Base-by-base conservation (phyloP, 371 early-diverging fungal genomes). In the Entomophthora muscae region DNA sequence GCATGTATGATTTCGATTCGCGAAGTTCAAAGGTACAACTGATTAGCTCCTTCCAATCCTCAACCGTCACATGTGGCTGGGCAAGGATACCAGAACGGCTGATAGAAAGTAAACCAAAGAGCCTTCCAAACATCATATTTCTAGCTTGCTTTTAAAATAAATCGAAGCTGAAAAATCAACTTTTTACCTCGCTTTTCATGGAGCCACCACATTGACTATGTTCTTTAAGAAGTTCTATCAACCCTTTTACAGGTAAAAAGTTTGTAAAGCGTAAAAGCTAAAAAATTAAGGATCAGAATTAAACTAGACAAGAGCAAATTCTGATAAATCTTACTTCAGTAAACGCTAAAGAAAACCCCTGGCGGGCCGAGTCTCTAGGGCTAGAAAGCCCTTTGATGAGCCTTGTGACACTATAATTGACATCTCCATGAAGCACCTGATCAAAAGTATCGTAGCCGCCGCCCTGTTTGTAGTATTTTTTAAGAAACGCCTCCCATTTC, bases 321-420 rank as follows among this genome's bases (percentile, higher is more conserved):
- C n/a, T n/a, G n/a, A n/a, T n/a, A n/a, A n/a, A n/a, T 3, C 23
- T 63, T 76, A 81, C 81, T 73, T 95, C 95, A 2, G 92, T 86
- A 63, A 96, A 77, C n/a, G 91, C 91, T 31, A 93, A 74, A 3
- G 93, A 82, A 71, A 92, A 96, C 17, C 97, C 97, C 68, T 94
- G 94, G 63, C 97, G 78, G 23, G 97, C 94, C 32, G 85, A 93
- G 65, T 89, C 85, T 63, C 94, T 80, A 7, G 89, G 82, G 63
- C 88, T 88, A 27, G 90, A 79, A 61, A 96, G 75, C 68, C 97
- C 97, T 63, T 88, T 76, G 58, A 93, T 70, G 56, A 96, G 78
- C 67, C 97, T 84, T 68, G 83, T 84, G n/a, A 94, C 70, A 2
- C 86, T 89, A 69, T 96, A 96, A 5, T 85, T 71, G 12, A 94